Evolutionary conservation across 495 filamentous ascomycete genomes (phyloP), one percentile per base, ranked within the genome.

Genomic region (Hypoxylon cercidicola): DNA sequence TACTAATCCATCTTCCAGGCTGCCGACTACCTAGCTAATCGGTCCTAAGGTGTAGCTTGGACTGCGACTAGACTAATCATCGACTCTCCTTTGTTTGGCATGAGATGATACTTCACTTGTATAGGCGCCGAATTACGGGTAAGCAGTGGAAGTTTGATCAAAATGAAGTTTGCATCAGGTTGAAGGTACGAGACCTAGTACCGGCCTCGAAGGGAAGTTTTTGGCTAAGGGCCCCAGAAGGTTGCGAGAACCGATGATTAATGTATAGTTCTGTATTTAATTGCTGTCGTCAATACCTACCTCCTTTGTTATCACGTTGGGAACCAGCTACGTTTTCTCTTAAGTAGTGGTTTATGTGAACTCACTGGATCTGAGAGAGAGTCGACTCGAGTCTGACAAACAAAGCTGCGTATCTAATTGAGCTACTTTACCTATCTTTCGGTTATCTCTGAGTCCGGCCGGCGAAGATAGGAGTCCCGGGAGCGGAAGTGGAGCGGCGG

Each of bases 21-120:
- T 39, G 80, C 79, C 60, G 81, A 82, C 43, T 73, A 77, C 59
- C 74, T 82, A 62, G 79, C 80, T 50, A 78, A 72, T 68, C 78
- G 81, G 64, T 78, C 80, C 30, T 81, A 68, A 37, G 49, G 16
- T 34, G 25, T 48, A 53, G 61, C 37, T 41, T 65, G 48, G 32
- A 25, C 40, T 54, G 37, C 25, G n/a, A 53, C 21, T 53, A 54
- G 46, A 66, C 55, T 53, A 59, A 62, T 45, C 39, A 35, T 47
- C 55, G 44, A 58, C 55, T 65, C 48, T 64, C 55, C 50, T 61
- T 62, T 69, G 52, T 64, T 71, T 69, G 56, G 57, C 59, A 62
- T 21, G 46, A 49, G 15, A 64, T 48, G 49, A 66, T 64, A 63
- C 64, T 64, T 69, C 60, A 59, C 54, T 68, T 62, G 50, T 57